Base-by-base conservation (phyloP, 2,329 filamentous ascomycete species). In the Leptodontidium sp. region DNA sequence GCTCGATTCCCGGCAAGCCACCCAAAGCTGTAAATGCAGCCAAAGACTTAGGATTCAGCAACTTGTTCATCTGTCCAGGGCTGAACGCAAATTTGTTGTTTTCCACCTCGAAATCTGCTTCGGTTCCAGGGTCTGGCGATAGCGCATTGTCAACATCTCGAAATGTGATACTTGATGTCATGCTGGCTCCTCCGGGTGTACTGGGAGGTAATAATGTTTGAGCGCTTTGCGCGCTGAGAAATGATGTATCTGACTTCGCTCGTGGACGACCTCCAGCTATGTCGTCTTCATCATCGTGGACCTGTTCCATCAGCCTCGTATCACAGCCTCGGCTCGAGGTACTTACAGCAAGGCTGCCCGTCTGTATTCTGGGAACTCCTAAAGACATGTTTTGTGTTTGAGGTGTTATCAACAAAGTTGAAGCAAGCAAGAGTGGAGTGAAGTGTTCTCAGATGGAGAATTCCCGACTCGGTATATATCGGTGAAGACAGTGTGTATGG, bases 1-100 rank as follows among this genome's bases (percentile, higher is more conserved):
- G 93, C 75, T 93, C 91, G n/a, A 96, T 78, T 1, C 93, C 93
- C 7, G 81, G 82, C 4, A 95, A 77, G 61, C 93, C 93, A 64
- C 93, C 93, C 1, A 96, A 80, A 11, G 91, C 91, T 73, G 91
- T 88, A 70, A 94, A 93, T 2, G 92, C 92, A 38, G 87, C 84
- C 69, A 92, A 82, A 74, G 86, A 93, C 80, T 96, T 96, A 0
- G 93, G 92, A 72, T 94, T 94, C 61, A 93, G 83, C 6, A 95
- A 81, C 80, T 95, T 95, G 71, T 88, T 89, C 74, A 93, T 81
- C 74, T 92, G 91, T 24, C 92, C 92, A 12, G 90, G 90, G 0
- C 88, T 87, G 75, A 90, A 93, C 11, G 90, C 91, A 74, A 94
- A 93, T 58, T 85, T 88, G 78, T 92, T 93, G 75, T 90, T 83